Evolutionary conservation across 2,329 filamentous ascomycete species (phyloP), one percentile per base, ranked within the genome.

Genomic region (Magnaporthales sp.): DNA sequence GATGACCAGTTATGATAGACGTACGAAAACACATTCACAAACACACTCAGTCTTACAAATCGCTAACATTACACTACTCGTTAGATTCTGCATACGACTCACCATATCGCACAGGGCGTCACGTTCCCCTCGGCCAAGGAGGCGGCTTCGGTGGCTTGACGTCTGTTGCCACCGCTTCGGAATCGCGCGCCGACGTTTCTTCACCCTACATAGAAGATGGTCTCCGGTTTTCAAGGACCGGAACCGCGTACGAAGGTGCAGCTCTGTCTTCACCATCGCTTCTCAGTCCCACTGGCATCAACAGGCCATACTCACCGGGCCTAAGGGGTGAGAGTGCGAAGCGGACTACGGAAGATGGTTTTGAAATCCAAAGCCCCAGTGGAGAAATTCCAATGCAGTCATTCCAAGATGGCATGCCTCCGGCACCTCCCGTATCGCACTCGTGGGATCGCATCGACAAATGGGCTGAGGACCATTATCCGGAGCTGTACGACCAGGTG

Each of bases 341-440:
- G 72, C 84, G 87, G 73, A 83, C 86, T 46, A 87, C 83, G 68
- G 86, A 87, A 70, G 85, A 89, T 67, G 85, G 86, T 63, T 88
- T 91, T 72, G 91, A 95, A 75, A 87, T 87, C 67, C 85, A 89
- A 71, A 88, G 81, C 80, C 80, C 87, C 80, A 74, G 77, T 5
- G 91, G 91, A 70, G 94, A 97, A 77, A 97, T 99, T 69, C 94
- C 91, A 72, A 95, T 99, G 92, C 95, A 97, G 79, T 91, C 91
- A 69, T 99, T 99, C 80, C 88, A 90, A 73, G 93, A 97, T 71
- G 95, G 95, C 67, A 85, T 92, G 27, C 93, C 95, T 2, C 95
- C 95, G 2, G 88, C 95, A 8, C 95, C 95, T 2, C 93, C 95
- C 7, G 89, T 96, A 54, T 78, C 82, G 63, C 93, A 97, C 79